A percentile compares a stretch with the other conserved stretches of the same genome.
phyloP scores from a whole-genome alignment of 1,139 yeast genomes.

The Saccharomyces pastorianus region DNA sequence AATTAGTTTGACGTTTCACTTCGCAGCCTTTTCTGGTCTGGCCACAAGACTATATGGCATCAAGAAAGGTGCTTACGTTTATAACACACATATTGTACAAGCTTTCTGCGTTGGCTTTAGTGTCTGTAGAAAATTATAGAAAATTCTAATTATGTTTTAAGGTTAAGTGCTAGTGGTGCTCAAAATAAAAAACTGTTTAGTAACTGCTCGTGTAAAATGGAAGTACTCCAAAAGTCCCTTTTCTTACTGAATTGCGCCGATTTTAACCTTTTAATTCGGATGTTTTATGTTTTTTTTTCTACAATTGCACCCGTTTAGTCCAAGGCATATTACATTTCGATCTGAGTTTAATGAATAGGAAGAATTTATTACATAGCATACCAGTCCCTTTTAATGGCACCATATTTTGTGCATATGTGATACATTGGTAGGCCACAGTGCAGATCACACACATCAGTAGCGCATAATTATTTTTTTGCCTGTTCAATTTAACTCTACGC shows the following conservation, averaged over 20 bases:
- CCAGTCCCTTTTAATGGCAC: not conserved
- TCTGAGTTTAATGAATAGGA: not conserved
- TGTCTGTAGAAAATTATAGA: too few relatives aligned
- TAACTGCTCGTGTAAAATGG: not conserved
- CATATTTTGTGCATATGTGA: not conserved
- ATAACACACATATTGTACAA: too few relatives aligned
- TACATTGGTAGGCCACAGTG: not conserved
- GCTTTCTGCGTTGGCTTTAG: too few relatives aligned
- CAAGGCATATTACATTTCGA: too few relatives aligned
- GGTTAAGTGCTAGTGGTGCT: too few relatives aligned
- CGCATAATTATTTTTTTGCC: not conserved
- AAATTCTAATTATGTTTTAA: too few relatives aligned
- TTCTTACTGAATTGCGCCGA: not conserved
- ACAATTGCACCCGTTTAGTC: not conserved
- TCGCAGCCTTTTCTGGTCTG: not conserved
- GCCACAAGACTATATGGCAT: not conserved
- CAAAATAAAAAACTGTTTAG: not conserved
- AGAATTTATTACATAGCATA: not conserved
- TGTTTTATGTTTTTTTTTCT: not conserved
- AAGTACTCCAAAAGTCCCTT: not conserved
- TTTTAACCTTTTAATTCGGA: too few relatives aligned
- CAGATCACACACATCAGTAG: not conserved
- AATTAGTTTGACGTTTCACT: not conserved
- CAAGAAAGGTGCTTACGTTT: too few relatives aligned
- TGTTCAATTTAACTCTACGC: not conserved